Percentiles rank a stretch among this genome's conserved stretches.
These are phyloP conservation scores for Syncephalastrum racemosum DNA, from an alignment of 371 early-diverging fungal genomes.

Conservation along the genomic window DNA sequence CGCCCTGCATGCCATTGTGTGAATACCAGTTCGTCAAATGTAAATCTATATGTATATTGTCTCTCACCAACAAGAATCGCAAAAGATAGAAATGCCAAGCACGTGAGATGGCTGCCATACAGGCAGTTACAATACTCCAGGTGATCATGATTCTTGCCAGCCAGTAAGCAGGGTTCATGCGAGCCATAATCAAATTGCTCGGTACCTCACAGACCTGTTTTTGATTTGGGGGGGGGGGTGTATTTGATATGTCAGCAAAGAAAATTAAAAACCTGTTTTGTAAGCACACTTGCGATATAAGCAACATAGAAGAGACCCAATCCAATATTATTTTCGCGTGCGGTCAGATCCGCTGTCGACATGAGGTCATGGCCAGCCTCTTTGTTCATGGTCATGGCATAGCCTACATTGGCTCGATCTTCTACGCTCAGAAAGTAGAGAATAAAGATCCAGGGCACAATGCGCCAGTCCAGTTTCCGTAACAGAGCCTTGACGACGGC, in stretches of 20 bases:
- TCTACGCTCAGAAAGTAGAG: slow-evolving; percentile 49
- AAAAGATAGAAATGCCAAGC: slow-evolving; percentile 53
- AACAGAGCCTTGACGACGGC: slow-evolving; percentile 25
- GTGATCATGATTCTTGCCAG: slow-evolving; percentile 54
- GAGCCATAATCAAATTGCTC: slow-evolving; percentile 50
- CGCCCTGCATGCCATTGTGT: slow-evolving; percentile 24
- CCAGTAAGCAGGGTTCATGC: slow-evolving; percentile 47
- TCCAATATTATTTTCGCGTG: slow-evolving; percentile 45
- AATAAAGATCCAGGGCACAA: slow-evolving; percentile 51
- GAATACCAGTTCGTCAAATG: background rate
- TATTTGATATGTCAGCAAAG: background rate
- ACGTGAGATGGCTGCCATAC: slow-evolving; percentile 45
- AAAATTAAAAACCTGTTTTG: background rate
- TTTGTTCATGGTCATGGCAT: slow-evolving; percentile 53
- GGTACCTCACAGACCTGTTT: slow-evolving; percentile 47
- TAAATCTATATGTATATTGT: background rate
- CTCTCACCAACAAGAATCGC: slow-evolving; percentile 41
- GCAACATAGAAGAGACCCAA: slow-evolving; percentile 50
- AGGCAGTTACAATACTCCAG: slow-evolving; percentile 50
- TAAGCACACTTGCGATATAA: slow-evolving; percentile 38
- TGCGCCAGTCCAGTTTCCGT: slow-evolving; percentile 48
- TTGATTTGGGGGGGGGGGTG: no score
- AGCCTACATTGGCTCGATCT: slow-evolving; percentile 53
- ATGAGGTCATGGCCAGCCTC: slow-evolving; percentile 39
- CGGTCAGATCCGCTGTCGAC: slow-evolving; percentile 32